Percentiles rank a stretch among this genome's conserved stretches.
These are phyloP conservation scores for Suillus ampliporus DNA, from an alignment of 768 basidiomycete species.

Conservation along the genomic window DNA sequence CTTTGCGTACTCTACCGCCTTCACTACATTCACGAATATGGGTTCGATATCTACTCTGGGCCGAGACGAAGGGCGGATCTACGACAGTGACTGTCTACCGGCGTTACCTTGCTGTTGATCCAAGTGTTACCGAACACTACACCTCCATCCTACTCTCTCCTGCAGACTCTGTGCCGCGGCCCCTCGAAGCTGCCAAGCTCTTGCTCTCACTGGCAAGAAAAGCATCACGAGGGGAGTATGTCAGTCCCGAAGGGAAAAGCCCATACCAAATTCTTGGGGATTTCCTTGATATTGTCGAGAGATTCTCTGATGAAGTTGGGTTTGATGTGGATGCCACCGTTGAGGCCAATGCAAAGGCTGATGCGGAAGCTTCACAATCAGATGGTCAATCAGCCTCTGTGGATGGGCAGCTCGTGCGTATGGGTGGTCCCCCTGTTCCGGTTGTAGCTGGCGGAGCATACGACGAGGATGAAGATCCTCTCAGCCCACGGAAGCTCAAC, in stretches of 20 bases:
- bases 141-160: slow-evolving; percentile 66
- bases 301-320: slow-evolving; percentile 91
- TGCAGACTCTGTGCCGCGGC: slow-evolving; percentile 67
- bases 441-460: slow-evolving; percentile 61
- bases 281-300: slow-evolving; percentile 91
- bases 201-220: slow-evolving; percentile 83
- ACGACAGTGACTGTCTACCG: slow-evolving; percentile 85
- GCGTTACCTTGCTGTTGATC: slow-evolving; percentile 85
- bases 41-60: slow-evolving; percentile 92
- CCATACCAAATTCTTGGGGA: slow-evolving; percentile 93
- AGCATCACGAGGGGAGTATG: slow-evolving; percentile 82
- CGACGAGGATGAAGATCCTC: slow-evolving; percentile 85
- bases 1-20: slow-evolving; percentile 90
- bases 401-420: slow-evolving; percentile 69
- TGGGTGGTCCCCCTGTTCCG: slow-evolving; percentile 68
- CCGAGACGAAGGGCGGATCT: slow-evolving; percentile 80
- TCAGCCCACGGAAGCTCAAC: slow-evolving; percentile 72
- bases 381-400: slow-evolving; percentile 46
- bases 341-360: slow-evolving; percentile 51
- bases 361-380: slow-evolving; percentile 45
- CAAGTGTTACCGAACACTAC: slow-evolving; percentile 81
- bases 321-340: slow-evolving; percentile 80
- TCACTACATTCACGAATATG: slow-evolving; percentile 92
- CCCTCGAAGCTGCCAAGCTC: slow-evolving; percentile 93
- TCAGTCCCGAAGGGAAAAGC: slow-evolving; percentile 90